Conservation (phyloP, 108 stramenopile genomes). For the Cyclostephanos invisitatus region DNA sequence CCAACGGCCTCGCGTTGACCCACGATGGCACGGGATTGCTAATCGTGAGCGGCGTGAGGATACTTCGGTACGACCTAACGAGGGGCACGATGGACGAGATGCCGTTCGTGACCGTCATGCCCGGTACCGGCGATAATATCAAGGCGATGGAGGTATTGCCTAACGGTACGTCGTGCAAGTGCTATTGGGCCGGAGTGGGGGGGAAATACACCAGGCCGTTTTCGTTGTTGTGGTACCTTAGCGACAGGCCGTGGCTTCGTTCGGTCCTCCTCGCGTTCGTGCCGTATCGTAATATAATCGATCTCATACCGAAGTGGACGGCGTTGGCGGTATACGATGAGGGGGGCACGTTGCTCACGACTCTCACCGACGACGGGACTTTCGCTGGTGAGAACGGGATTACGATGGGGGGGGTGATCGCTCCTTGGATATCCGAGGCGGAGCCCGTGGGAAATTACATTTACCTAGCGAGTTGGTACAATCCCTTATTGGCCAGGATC, state of each 20-base stretch:
- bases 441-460: constrained; percentile 33
- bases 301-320: constrained; percentile 40
- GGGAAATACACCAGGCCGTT: constrained; percentile 24
- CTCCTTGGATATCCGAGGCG: constrained; percentile 39
- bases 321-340: constrained; percentile 45
- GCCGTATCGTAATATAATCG: constrained; percentile 29
- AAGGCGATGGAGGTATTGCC: constrained; percentile 25
- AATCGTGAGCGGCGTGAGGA: constrained; percentile 27
- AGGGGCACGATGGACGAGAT: neutral
- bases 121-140: constrained; percentile 48
- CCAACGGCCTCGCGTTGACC: constrained; percentile 23
- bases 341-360: constrained; percentile 26
- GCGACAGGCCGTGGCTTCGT: constrained; percentile 29
- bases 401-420: constrained; percentile 4
- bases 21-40: constrained; percentile 29
- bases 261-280: constrained; percentile 28
- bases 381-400: neutral
- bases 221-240: constrained; percentile 21
- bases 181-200: constrained; percentile 39
- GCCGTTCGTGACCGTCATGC: constrained; percentile 29
- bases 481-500: constrained; percentile 34
- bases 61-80: constrained; percentile 17
- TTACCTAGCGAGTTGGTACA: constrained; percentile 39
- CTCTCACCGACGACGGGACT: constrained; percentile 15
- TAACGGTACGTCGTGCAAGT: constrained; percentile 9